Percentiles rank a stretch among this genome's conserved stretches.
These are phyloP conservation scores for Diplodia mutila DNA, from an alignment of 2,329 filamentous ascomycete genomes.

Conservation along the genomic window DNA sequence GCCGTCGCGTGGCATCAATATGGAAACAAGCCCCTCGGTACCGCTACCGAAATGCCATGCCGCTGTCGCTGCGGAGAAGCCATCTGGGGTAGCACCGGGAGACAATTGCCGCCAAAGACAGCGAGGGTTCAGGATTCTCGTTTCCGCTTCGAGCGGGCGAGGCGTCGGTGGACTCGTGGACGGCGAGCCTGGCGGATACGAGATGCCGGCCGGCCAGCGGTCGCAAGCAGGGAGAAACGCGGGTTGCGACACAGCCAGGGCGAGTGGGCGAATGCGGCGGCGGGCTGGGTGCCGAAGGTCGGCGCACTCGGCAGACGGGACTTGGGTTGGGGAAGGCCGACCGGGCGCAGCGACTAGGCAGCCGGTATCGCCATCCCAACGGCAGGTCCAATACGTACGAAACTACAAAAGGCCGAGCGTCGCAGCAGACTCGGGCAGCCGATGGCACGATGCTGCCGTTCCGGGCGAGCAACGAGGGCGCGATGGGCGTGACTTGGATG, in stretches of 20 bases:
- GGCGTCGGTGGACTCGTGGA: background rate
- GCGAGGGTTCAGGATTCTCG: background rate
- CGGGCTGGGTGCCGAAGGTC: background rate
- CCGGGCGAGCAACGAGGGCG: background rate
- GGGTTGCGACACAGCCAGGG: background rate
- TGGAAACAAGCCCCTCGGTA: background rate
- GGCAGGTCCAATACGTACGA: background rate
- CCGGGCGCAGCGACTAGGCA: background rate
- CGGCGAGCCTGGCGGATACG: background rate
- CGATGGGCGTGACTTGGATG: background rate
- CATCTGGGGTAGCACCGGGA: constrained; percentile 2
- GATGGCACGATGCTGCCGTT: constrained; percentile 1
- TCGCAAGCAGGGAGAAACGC: no score
- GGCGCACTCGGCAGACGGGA: constrained; percentile 4
- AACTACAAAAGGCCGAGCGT: constrained; percentile 1
- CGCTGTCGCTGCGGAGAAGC: constrained; percentile 2
- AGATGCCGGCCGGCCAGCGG: background rate
- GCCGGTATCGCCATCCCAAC: constrained; percentile 7
- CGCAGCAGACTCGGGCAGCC: constrained; percentile 15
- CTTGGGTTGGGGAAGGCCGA: background rate
- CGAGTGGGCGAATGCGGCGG: background rate
- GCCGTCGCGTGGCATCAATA: background rate
- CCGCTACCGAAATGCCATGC: background rate
- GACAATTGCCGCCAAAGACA: background rate
- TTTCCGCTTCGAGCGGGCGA: background rate